Evolutionary conservation across 306 rosid genomes (phyloP), one percentile per base, ranked within the genome.

Genomic region (Spatholobus suberectus): DNA sequence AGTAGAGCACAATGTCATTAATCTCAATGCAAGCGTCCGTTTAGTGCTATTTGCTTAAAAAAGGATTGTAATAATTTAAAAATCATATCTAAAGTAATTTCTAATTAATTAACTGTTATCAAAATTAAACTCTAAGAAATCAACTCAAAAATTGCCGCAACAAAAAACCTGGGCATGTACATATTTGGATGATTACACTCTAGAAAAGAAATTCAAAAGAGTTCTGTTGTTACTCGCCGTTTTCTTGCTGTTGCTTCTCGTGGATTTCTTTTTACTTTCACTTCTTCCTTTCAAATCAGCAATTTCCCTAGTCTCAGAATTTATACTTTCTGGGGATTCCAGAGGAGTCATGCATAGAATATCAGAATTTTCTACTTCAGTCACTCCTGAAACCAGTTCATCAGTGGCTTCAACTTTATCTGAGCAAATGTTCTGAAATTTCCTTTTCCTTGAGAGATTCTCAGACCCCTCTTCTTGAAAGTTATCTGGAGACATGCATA

Each of bases 121-220:
- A 29, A 15, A 27, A 63, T 17, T 15, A 32, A 29, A 17, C 40
- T 63, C 41, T 8, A 27, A 37, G 20, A 20, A 51, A 17, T 20
- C 13, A 65, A 84, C 58, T 7, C 67, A 18, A 14, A 47, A 14
- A 7, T 15, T 32, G 70, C 59, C 15, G 57, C 21, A 67, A 68
- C 29, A 72, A 47, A 44, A 75, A n/a, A 55, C 2, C 20, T 21
- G 21, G 43, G 59, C 71, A 20, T 9, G 54, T 15, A 57, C 6
- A 26, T 44, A 51, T 71, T 20, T 37, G 80, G 80, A 73, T 34
- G 63, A 78, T 83, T 88, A 92, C 78, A 96, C 89, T 35, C 92
- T 81, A 62, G 94, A 85, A 87, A 92, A 96, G 88, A 92, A 96
- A 90, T 82, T 93, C 90, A 93, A 77, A 87, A 96, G 92, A 54